Evolutionary conservation across 2,329 filamentous ascomycete genomes (phyloP), one percentile per base, ranked within the genome.

Genomic region (Sporothrix protearum): DNA sequence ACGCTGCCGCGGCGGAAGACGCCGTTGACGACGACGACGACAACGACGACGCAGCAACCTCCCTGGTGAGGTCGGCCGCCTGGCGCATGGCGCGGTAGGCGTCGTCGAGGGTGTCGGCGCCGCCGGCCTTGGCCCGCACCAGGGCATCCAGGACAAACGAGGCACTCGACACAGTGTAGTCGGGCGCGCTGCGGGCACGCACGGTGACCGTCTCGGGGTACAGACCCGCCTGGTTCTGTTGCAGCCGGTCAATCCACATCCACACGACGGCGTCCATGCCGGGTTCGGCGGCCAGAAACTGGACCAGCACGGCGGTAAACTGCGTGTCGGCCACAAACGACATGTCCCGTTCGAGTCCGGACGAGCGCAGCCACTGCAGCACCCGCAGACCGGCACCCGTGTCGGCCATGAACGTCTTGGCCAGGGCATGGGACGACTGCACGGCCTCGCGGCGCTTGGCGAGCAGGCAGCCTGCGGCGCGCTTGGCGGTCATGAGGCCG

Each of bases 271-370:
- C 81, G 19, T 89, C 85, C 30, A 85, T 77, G 2, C 81, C 82
- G 74, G 88, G 86, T 74, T 88, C 86, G 8, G 84, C 83, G 5
- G 86, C 80, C 71, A 89, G 78, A 76, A 88, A 88, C 0, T 81
- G 82, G 7, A 83, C 75, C 2, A 89, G 77, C 16, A 75, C 72
- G 57, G 3, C 78, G 74, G 5, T 77, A 75, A 84, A 80, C n/a
- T 75, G 73, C 45, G 77, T 71, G 61, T 83, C 75, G 22, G 78
- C 75, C n/a, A 87, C 77, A 69, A 88, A 88, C 0, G 77, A 76
- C 14, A 88, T 77, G 49, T 81, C 76, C 0, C 80, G 79, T 73
- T 87, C 84, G 1, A 81, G 76, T 1, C 86, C 85, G 0, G 84
- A 85, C 0, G 85, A 80, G 0, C 82, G 82, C 39, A 89, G 82